phyloP scores from a whole-genome alignment of 129 eudicot genomes.

The Calendula officinalis region DNA sequence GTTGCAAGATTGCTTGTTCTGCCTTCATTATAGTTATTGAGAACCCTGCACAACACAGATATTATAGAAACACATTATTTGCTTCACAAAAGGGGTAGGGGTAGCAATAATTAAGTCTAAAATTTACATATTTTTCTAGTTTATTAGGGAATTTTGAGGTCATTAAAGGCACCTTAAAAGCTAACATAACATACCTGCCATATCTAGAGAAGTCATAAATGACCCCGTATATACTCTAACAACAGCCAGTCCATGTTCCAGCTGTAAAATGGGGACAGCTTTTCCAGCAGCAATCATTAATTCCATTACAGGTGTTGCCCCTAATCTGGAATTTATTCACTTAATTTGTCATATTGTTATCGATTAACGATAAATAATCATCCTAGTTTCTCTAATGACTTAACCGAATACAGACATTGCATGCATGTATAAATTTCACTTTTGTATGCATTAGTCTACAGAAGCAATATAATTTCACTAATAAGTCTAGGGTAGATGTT shows the following conservation, averaged over 20 bases:
- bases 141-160: too few relatives aligned
- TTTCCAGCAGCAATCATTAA: conserved; percentile 96
- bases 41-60: conserved; percentile 51
- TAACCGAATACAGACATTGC: not conserved
- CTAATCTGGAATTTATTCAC: conserved; percentile 50
- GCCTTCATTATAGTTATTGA: conserved; percentile 90
- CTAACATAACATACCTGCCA: conserved; percentile 66
- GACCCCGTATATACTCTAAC: conserved; percentile 98
- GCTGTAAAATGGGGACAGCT: conserved; percentile 81
- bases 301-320: conserved; percentile 92
- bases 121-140: too few relatives aligned
- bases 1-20: conserved; percentile 59
- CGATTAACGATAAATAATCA: not conserved
- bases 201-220: conserved; percentile 95
- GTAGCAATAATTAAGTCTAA: too few relatives aligned
- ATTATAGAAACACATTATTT: not conserved
- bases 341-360: not conserved
- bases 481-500: conserved; percentile 3
- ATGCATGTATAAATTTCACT: conserved; percentile 10
- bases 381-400: not conserved
- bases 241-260: conserved; percentile 94
- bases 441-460: not conserved
- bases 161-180: too few relatives aligned
- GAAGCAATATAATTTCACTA: not conserved
- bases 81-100: not conserved